A percentile compares a stretch with the other conserved stretches of the same genome.
These are phyloP conservation scores for Debaryomyces udenii DNA, from an alignment of 1,139 yeast species.

Conservation along the genomic window DNA sequence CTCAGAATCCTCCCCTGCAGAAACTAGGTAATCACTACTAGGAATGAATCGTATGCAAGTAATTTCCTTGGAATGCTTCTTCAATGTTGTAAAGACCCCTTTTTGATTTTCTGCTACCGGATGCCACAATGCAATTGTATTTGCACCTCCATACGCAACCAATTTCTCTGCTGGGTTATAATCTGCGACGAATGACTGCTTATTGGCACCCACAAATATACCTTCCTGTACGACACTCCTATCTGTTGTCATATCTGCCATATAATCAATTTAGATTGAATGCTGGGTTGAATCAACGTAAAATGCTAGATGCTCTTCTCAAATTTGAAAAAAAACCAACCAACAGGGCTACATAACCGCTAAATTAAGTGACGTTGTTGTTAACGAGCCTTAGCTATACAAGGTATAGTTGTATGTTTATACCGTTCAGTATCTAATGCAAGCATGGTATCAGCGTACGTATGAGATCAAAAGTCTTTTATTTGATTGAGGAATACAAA, in stretches of 20 bases:
- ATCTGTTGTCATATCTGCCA: slow-evolving; percentile 2
- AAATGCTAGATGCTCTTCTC: slow-evolving; percentile 11
- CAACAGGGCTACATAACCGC: slow-evolving; percentile 6
- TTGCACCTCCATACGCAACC: slow-evolving; percentile 79
- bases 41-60: slow-evolving; percentile 63
- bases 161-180: slow-evolving; percentile 40
- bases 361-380: too few species aligned
- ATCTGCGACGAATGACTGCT: slow-evolving; percentile 70
- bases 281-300: not conserved
- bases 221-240: slow-evolving; percentile 45
- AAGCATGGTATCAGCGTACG: slow-evolving; percentile 22
- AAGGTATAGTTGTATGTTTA: too few species aligned
- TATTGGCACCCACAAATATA: slow-evolving; percentile 78
- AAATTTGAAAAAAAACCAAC: slow-evolving; percentile 8
- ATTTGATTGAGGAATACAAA: not conserved
- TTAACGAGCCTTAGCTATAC: too few species aligned
- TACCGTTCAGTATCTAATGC: not conserved
- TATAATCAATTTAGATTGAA: not conserved
- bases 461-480: slow-evolving; percentile 4
- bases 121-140: slow-evolving; percentile 74
- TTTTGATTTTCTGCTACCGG: slow-evolving; percentile 44
- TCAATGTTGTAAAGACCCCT: slow-evolving; percentile 60
- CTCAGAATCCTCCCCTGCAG: slow-evolving; percentile 67
- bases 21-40: slow-evolving; percentile 48
- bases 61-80: slow-evolving; percentile 59